These are phyloP conservation scores for Rhexocercosporidium sp. DNA, from an alignment of 2,329 filamentous ascomycete species.

Conservation along the genomic window DNA sequence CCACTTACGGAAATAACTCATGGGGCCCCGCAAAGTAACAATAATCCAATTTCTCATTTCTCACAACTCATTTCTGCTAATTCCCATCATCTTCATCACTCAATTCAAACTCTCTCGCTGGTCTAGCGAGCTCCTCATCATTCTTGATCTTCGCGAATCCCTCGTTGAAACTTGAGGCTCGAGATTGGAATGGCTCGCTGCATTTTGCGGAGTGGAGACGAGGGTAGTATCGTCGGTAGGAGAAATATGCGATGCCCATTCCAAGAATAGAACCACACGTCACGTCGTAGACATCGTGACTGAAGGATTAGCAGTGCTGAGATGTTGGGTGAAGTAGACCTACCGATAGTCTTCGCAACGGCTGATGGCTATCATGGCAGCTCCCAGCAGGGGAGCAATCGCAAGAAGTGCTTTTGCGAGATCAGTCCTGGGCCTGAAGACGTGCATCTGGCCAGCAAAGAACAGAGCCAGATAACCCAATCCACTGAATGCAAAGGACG, in stretches of 20 bases:
- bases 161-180: conserved; percentile 38
- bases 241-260: conserved; percentile 65
- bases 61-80: conserved; percentile 5
- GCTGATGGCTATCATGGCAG: conserved; percentile 71
- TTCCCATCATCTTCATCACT: conserved; percentile 33
- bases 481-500: conserved; percentile 78
- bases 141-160: conserved; percentile 42
- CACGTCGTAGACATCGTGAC: conserved; percentile 73
- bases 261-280: conserved; percentile 65
- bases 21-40: neutral
- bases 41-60: neutral
- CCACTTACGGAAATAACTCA: neutral
- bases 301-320: conserved; percentile 18
- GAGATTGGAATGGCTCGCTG: conserved; percentile 59
- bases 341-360: conserved; percentile 70
- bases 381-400: conserved; percentile 63
- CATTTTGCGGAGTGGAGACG: conserved; percentile 56
- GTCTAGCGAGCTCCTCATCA: conserved; percentile 38
- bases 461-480: conserved; percentile 77
- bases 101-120: conserved; percentile 31
- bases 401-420: conserved; percentile 62
- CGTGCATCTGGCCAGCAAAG: conserved; percentile 68
- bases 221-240: conserved; percentile 69
- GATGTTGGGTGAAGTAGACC: neutral
- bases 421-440: conserved; percentile 55